Evolutionary conservation across 345 rosid species (phyloP), one percentile per base, ranked within the genome.

Genomic region (Populus alba): DNA sequence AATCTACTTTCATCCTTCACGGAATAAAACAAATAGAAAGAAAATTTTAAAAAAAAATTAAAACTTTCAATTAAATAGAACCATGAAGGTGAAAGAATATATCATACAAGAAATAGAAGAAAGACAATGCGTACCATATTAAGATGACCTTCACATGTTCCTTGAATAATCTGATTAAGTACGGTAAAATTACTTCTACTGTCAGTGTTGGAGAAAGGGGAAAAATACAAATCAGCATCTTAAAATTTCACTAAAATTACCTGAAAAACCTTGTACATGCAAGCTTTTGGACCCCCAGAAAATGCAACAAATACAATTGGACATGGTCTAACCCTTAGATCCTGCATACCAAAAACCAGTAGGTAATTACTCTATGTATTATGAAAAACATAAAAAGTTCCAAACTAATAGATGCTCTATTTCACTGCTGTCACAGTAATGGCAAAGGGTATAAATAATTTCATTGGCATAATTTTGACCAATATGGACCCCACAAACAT

Each of bases 211-310:
- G 75, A 38, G 38, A 17, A 16, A 33, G 73, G 68, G 49, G 47
- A 31, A 66, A 78, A 9, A 61, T 15, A 23, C 31, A 37, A 35
- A 31, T 38, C 5, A 68, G 49, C 3, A 38, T 33, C 5, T 35
- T 1, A 41, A 27, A 8, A 41, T 33, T 53, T 67, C 69, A 51
- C 23, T 33, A 41, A 67, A 55, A 29, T 68, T 84, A 83, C 99
- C 97, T 96, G 97, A 73, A 90, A 85, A 33, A 89, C 91, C 88
- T 96, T 92, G 87, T 90, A 88, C 98, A 92, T 85, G 83, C 97
- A 94, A 79, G 98, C 97, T 85, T 96, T 94, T 2, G 97, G 79
- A 85, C 93, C 92, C 2, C 95, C 98, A 80, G 98, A 96, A 81
- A 96, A 81, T 35, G 98, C 90, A 43, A 89, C 86, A 80, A 94